Conservation (phyloP, 2,329 filamentous ascomycete species). For the Pseudocercospora musae region DNA sequence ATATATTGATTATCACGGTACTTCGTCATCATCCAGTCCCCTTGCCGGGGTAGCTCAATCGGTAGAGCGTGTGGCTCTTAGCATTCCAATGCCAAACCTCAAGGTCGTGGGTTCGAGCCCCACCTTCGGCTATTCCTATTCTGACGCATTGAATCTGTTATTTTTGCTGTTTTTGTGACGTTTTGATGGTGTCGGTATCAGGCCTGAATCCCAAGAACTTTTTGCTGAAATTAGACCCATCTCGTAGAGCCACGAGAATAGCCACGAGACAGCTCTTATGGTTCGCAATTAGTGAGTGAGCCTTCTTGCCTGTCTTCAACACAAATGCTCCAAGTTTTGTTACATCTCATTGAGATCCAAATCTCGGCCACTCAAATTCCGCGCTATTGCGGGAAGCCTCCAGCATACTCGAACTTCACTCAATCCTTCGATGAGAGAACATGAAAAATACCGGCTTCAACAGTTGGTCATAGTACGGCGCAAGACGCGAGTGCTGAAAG, state of each 20-base stretch:
- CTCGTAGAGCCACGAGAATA: too few relatives aligned
- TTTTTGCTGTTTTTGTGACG: neutral
- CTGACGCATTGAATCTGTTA: neutral
- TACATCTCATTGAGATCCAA: too few relatives aligned
- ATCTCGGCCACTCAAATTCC: neutral
- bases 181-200: neutral
- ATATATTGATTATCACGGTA: neutral
- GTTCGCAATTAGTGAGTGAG: too few relatives aligned
- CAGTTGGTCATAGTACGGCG: too few relatives aligned
- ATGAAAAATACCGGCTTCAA: too few relatives aligned
- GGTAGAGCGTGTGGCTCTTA: constrained; percentile 55
- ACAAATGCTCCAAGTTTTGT: too few relatives aligned
- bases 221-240: too few relatives aligned
- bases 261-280: too few relatives aligned
- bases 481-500: too few relatives aligned
- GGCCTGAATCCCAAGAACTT: too few relatives aligned
- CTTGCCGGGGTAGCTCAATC: constrained; percentile 51
- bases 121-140: constrained; percentile 27
- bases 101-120: constrained; percentile 25
- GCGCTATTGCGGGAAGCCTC: neutral
- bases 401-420: neutral
- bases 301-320: too few relatives aligned
- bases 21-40: neutral
- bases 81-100: constrained; percentile 6
- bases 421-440: neutral